Base-by-base conservation (phyloP, 2,329 filamentous ascomycete species). In the Escovopsis sp. region DNA sequence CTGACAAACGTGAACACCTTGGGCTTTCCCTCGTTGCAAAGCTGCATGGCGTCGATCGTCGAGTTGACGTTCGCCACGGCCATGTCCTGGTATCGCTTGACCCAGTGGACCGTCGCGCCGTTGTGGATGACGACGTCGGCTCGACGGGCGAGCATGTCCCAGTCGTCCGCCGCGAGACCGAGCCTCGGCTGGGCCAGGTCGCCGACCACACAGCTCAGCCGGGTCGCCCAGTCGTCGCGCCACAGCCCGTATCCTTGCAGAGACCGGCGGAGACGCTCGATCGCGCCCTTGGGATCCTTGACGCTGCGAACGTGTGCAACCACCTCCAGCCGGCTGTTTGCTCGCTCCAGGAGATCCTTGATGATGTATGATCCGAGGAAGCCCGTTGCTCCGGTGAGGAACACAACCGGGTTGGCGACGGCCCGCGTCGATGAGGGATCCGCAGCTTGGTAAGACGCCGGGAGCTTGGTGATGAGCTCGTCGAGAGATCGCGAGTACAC, bases 1-100 rank as follows among this genome's bases (percentile, higher is more conserved):
- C 86, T 94, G 49, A 95, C 78, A 50, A 94, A 94, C 2, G 54
- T 37, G 48, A 94, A 79, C 6, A 72, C 69, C 71, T 95, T 95
- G 6, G 84, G 69, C 58, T 79, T 87, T 27, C 82, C 84, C 29
- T 70, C 64, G n/a, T 74, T 74, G 57, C 86, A 94, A 34, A 95
- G 76, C 48, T 70, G 68, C 55, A 95, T 70, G 8, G 76, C 72
- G 41, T 87, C 83, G 24, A 94, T 65, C 0, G 86, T 94, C 11
- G 77, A 80, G n/a, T 81, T 64, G 1, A 95, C 88, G 55, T 95
- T 95, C 43, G 80, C 69, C 0, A 72, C 66, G 56, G 74, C 75
- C 50, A 94, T 70, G 32, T 77, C 72, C 14, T 77, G 69, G 59
- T 94, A 95, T 7, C 73, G 77, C 53, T 78, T 71, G 16, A 94